These are phyloP conservation scores for Fusarium hainanense DNA, from an alignment of 2,329 filamentous ascomycete genomes.

Conservation along the genomic window DNA sequence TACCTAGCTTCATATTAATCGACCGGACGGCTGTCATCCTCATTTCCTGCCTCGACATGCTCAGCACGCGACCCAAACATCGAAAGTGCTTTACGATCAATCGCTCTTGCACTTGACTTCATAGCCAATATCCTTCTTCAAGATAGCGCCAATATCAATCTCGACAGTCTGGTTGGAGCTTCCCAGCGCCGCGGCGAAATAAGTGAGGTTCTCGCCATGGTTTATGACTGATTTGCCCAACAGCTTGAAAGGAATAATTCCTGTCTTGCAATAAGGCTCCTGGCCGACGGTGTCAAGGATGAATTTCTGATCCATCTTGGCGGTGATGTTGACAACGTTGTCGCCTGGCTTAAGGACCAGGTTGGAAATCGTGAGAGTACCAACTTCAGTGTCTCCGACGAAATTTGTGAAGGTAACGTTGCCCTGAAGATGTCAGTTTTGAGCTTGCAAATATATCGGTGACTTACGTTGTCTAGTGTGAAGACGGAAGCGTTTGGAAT, in stretches of 20 bases:
- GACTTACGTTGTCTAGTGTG: slow-evolving; percentile 71
- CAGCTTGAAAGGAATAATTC: slow-evolving; percentile 66
- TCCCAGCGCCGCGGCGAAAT: slow-evolving; percentile 66
- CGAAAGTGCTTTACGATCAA: slow-evolving; percentile 3
- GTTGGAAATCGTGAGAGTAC: slow-evolving; percentile 67
- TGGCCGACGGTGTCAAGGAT: slow-evolving; percentile 56
- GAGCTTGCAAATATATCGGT: not conserved
- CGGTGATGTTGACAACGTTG: slow-evolving; percentile 66
- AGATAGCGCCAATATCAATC: slow-evolving; percentile 62
- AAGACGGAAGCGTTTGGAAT: slow-evolving; percentile 74
- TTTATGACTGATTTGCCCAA: slow-evolving; percentile 63
- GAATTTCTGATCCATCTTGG: slow-evolving; percentile 61
- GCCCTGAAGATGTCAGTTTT: slow-evolving; percentile 56
- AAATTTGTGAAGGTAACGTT: slow-evolving; percentile 71
- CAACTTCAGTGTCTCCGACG: slow-evolving; percentile 63
- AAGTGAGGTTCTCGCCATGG: slow-evolving; percentile 63
- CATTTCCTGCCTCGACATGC: not conserved
- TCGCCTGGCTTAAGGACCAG: slow-evolving; percentile 68
- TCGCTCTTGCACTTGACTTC: slow-evolving; percentile 41
- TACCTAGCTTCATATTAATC: slow-evolving; percentile 29
- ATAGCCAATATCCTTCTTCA: slow-evolving; percentile 50
- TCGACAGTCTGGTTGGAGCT: slow-evolving; percentile 62
- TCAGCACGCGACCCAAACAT: not conserved
- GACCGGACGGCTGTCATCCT: slow-evolving; percentile 1
- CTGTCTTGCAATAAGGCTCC: slow-evolving; percentile 64